These are phyloP conservation scores for Aphanomyces cochlioides DNA, from an alignment of 352 stramenopile genomes.

Conservation along the genomic window DNA sequence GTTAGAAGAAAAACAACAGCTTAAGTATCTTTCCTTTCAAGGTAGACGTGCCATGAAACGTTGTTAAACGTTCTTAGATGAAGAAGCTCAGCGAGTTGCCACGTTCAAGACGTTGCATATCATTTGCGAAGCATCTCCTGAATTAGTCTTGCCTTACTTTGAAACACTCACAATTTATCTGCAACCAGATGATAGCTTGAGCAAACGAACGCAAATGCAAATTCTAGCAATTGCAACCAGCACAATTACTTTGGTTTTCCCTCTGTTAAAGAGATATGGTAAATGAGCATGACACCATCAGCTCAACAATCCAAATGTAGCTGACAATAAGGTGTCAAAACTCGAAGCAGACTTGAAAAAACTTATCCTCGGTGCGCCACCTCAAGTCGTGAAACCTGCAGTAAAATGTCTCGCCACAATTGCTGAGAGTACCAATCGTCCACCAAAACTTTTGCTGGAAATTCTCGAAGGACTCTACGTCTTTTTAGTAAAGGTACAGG, in stretches of 20 bases:
- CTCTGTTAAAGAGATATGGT: constrained; percentile 19
- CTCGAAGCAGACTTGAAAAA: constrained; percentile 64
- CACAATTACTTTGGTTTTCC: constrained; percentile 23
- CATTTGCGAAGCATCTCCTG: constrained; percentile 68
- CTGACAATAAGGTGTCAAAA: constrained; percentile 45
- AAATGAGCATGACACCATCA: constrained; percentile 35
- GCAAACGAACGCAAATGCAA: constrained; percentile 30
- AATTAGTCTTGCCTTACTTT: constrained; percentile 54
- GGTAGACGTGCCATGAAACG: neutral
- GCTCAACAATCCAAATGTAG: constrained; percentile 46
- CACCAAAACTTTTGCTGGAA: constrained; percentile 45
- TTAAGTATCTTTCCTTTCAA: constrained; percentile 31
- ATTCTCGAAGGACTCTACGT: constrained; percentile 68
- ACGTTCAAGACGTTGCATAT: constrained; percentile 72
- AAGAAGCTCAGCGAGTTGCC: constrained; percentile 59
- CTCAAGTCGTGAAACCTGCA: constrained; percentile 77
- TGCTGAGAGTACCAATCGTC: constrained; percentile 41
- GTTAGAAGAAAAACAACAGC: constrained; percentile 59
- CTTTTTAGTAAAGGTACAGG: constrained; percentile 50
- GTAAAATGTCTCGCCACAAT: constrained; percentile 71
- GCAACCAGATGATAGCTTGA: constrained; percentile 51
- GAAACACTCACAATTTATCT: constrained; percentile 74
- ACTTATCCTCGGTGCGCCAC: constrained; percentile 58
- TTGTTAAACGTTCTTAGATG: constrained; percentile 35
- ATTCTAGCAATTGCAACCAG: constrained; percentile 13